Conservation (phyloP, 164 flowering plant species). For the Warburgia ugandensis region DNA sequence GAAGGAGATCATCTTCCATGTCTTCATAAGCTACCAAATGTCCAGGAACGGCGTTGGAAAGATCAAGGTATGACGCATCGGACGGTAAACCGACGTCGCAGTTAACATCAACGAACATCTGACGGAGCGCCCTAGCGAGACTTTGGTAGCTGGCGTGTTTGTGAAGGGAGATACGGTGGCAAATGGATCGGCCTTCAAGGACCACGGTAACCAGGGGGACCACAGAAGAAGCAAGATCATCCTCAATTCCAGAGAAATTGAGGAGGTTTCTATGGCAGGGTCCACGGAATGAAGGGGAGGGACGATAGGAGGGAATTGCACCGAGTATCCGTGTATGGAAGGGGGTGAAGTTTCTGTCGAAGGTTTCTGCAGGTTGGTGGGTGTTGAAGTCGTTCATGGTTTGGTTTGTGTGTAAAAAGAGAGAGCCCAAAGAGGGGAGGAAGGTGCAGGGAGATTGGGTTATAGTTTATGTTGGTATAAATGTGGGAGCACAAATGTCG, state of each 20-base stretch:
- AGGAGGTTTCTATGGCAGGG: conserved; percentile 5
- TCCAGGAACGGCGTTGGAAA: conserved; percentile 74
- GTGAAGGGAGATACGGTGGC: conserved; percentile 66
- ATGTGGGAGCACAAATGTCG: conserved; percentile 19
- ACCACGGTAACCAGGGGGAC: conserved; percentile 78
- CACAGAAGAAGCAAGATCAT: conserved; percentile 30
- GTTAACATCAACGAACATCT: conserved; percentile 46
- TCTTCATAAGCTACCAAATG: conserved; percentile 78
- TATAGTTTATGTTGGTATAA: not conserved
- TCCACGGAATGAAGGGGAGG: not conserved
- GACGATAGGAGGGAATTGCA: conserved; percentile 5
- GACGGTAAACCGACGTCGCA: conserved; percentile 4
- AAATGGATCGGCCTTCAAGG: conserved; percentile 76
- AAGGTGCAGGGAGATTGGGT: not conserved
- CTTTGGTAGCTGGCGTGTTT: conserved; percentile 57
- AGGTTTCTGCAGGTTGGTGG: conserved; percentile 6
- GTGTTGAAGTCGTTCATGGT: conserved; percentile 21
- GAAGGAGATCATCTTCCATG: conserved; percentile 80
- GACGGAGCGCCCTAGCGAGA: conserved; percentile 55
- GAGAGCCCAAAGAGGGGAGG: not conserved
- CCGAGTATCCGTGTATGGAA: conserved; percentile 12
- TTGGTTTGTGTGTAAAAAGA: not conserved
- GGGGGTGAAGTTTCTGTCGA: conserved; percentile 3
- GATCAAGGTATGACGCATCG: conserved; percentile 25
- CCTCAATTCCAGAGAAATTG: conserved; percentile 25